Conservation (phyloP, 495 filamentous ascomycete genomes). For the Aspergillus affinis region DNA sequence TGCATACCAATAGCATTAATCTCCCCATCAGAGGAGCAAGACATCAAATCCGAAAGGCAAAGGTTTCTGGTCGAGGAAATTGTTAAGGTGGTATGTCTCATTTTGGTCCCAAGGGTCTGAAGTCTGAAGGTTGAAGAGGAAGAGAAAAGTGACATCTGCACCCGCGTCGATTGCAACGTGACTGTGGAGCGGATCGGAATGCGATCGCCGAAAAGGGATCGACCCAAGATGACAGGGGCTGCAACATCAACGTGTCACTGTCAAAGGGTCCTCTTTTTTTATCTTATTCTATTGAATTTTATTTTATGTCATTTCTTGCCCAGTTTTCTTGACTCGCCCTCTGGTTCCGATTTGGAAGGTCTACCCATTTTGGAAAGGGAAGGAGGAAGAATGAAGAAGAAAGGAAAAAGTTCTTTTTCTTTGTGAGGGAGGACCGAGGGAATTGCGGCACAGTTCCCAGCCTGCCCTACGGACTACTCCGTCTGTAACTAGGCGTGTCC, state of each 20-base stretch:
- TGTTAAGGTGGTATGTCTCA: neutral
- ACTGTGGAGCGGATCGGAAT: constrained; percentile 20
- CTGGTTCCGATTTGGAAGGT: neutral
- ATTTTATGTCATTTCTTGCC: neutral
- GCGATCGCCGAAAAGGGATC: constrained; percentile 12
- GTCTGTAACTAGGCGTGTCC: neutral
- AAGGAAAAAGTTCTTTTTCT: neutral
- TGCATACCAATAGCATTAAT: constrained; percentile 6
- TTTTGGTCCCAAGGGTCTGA: neutral
- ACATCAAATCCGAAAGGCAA: neutral
- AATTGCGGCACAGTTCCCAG: too few species aligned
- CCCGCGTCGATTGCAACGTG: constrained; percentile 7
- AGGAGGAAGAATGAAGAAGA: neutral
- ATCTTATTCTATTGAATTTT: neutral
- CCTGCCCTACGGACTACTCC: neutral
- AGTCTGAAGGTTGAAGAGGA: neutral
- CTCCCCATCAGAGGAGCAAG: neutral
- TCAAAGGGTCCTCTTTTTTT: constrained; percentile 5
- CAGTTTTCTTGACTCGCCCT: neutral
- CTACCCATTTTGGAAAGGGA: neutral
- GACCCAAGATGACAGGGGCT: constrained; percentile 13
- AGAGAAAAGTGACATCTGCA: neutral
- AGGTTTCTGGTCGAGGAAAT: neutral
- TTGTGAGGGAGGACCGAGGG: neutral
- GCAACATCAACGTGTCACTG: constrained; percentile 22